Conservation (phyloP, 306 rosid species). For the Pyrus pyrifolia region DNA sequence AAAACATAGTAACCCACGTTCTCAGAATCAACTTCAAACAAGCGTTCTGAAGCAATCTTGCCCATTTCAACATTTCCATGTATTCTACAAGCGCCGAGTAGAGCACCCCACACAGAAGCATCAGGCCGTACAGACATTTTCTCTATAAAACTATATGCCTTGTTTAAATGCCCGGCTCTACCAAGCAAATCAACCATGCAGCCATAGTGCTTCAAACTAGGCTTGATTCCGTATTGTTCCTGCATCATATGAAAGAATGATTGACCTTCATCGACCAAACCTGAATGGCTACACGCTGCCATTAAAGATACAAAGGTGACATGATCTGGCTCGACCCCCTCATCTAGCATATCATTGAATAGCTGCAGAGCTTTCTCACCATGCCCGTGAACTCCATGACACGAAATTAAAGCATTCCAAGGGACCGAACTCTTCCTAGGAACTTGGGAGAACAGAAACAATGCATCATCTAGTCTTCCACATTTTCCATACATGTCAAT, state of each 20-base stretch:
- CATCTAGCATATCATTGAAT: constrained; percentile 30
- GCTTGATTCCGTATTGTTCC: constrained; percentile 35
- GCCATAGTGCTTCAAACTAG: constrained; percentile 35
- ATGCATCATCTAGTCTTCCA: constrained; percentile 40
- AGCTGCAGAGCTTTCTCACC: constrained; percentile 32
- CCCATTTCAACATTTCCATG: constrained; percentile 39
- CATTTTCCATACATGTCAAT: constrained; percentile 55
- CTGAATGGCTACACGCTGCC: constrained; percentile 52
- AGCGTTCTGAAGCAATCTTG: constrained; percentile 35
- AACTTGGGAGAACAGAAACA: constrained; percentile 31
- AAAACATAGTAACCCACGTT: constrained; percentile 45
- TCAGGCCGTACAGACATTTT: constrained; percentile 40
- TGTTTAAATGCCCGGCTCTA: constrained; percentile 40
- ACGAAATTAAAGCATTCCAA: constrained; percentile 44
- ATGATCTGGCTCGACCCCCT: constrained; percentile 33
- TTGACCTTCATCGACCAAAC: constrained; percentile 37
- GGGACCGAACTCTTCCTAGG: constrained; percentile 25
- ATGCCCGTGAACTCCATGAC: constrained; percentile 47
- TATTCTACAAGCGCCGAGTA: constrained; percentile 55
- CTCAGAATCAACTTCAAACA: constrained; percentile 36
- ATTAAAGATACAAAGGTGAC: constrained; percentile 37
- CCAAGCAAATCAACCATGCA: constrained; percentile 54
- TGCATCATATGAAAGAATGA: constrained; percentile 35
- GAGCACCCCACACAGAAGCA: constrained; percentile 51
- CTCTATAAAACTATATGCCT: constrained; percentile 31